Evolutionary conservation across 805 yeast genomes (phyloP), one percentile per base, ranked within the genome.

Genomic region (Yarrowia porcina): DNA sequence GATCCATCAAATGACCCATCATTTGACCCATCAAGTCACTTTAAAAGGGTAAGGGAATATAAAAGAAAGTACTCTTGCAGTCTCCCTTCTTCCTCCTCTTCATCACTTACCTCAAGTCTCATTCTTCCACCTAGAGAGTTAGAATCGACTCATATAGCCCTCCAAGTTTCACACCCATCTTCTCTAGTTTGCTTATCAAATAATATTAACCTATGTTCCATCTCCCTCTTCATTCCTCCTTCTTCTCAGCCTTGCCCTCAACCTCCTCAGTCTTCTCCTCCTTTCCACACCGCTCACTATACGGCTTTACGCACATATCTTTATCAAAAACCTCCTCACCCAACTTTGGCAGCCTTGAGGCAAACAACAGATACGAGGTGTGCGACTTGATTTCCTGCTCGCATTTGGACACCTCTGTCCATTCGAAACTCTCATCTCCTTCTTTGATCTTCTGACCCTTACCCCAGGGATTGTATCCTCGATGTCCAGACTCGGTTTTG

Each of bases 301-400:
- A 39, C 9, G 61, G 61, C 18, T 21, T 30, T 10, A 56, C 38
- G 9, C 47, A 56, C 47, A 39, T 41, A 49, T 56, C 49, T 49
- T 56, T 56, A 21, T 56, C 61, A 30, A 56, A 39, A 13, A 56
- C 47, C 35, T 56, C 38, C 21, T 52, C 59, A 3, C 30, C 47
- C 36, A 39, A 30, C 38, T 56, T 41, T 11, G 61, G 49, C 49
- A 39, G 28, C 11, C 39, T 39, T 36, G 30, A 80, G 23, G 99
- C 99, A 80, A 94, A 94, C 1, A 97, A 90, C 70, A 94, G 76
- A 72, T 90, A 94, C 0, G 97, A 90, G 0, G 99, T 94, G 69
- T 94, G 99, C 7, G 91, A 87, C 76, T 93, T 93, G 69, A 93
- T 79, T 71, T 94, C 98, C 3, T 85, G 69, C 72, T 93, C 99